Conservation (phyloP, 371 early-diverging fungal genomes). For the Scutellospora calospora region DNA sequence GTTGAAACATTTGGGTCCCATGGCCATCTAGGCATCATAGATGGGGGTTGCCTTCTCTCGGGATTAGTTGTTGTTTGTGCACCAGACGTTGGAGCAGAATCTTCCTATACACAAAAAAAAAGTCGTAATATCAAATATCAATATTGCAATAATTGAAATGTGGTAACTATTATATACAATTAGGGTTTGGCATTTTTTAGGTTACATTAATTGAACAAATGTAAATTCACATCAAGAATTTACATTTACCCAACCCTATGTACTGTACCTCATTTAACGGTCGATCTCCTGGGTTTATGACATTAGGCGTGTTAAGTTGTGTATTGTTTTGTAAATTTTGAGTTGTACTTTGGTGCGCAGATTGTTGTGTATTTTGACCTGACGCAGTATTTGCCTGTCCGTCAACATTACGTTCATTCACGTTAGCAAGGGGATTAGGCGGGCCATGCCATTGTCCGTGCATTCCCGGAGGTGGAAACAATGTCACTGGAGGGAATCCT, state of each 20-base stretch:
- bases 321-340: background rate
- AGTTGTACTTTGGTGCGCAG: background rate
- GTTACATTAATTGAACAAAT: no score
- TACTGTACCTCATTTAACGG: background rate
- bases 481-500: conserved; percentile 19
- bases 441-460: conserved; percentile 7
- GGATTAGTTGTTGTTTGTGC: background rate
- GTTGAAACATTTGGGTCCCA: background rate
- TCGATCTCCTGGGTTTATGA: background rate
- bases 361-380: background rate
- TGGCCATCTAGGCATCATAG: background rate
- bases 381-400: background rate
- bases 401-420: conserved; percentile 13
- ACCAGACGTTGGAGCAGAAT: background rate
- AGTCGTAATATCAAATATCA: background rate
- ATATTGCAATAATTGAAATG: background rate
- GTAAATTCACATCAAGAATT: no score
- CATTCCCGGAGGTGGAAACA: conserved; percentile 33
- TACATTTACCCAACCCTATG: no score
- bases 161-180: no score
- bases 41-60: background rate
- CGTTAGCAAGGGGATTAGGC: conserved; percentile 23
- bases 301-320: background rate
- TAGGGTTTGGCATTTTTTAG: no score
- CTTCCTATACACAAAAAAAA: background rate